phyloP scores from a whole-genome alignment of 495 filamentous ascomycete species.

The Tuber indicum region DNA sequence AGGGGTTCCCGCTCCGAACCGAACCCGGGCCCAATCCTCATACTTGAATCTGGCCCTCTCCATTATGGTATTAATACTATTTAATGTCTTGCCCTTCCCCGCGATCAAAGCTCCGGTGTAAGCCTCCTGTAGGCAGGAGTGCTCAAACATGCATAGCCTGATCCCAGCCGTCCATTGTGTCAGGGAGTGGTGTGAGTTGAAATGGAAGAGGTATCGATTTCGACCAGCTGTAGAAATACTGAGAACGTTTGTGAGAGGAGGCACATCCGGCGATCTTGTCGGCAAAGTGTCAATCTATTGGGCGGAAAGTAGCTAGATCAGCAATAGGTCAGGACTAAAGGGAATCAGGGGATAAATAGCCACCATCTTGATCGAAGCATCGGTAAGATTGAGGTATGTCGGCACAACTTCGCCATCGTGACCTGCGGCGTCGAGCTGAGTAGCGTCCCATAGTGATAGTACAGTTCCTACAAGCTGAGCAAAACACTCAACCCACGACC shows the following conservation, averaged over 20 bases:
- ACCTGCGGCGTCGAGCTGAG: constrained; percentile 80
- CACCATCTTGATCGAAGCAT: constrained; percentile 97
- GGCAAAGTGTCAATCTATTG: constrained; percentile 80
- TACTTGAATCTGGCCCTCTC: constrained; percentile 65
- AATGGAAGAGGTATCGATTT: constrained; percentile 92
- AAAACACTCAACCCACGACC: constrained; percentile 94
- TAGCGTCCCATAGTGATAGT: constrained; percentile 91
- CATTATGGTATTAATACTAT: constrained; percentile 81
- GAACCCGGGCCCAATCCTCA: constrained; percentile 91
- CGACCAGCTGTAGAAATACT: constrained; percentile 91
- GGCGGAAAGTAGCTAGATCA: background rate
- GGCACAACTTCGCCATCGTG: constrained; percentile 79
- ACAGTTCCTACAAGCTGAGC: constrained; percentile 93
- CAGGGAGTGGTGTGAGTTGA: constrained; percentile 87
- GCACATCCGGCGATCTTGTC: constrained; percentile 65
- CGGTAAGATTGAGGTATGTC: constrained; percentile 93
- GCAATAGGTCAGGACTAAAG: background rate
- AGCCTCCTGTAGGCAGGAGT: constrained; percentile 85
- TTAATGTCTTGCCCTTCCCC: constrained; percentile 80
- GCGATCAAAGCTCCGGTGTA: constrained; percentile 95
- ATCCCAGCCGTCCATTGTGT: constrained; percentile 96
- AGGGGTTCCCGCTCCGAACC: constrained; percentile 92
- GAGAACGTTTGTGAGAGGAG: constrained; percentile 83
- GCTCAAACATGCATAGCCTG: constrained; percentile 89
- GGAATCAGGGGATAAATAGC: constrained; percentile 15